Evolutionary conservation across 73 alveolate species (phyloP).

Genomic region (Tetrahymena borealis): DNA sequence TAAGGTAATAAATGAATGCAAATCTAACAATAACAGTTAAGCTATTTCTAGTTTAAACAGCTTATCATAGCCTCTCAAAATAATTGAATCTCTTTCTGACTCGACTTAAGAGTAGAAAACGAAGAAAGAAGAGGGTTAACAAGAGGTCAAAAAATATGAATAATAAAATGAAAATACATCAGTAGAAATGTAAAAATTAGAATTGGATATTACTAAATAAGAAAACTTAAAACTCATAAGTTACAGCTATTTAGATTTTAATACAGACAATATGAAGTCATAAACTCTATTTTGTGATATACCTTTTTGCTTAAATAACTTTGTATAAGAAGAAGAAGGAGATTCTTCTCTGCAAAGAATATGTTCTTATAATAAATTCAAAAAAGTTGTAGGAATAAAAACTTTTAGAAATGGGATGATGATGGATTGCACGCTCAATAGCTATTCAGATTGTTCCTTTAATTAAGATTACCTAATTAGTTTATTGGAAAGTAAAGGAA

Average conservation of each 20-base stretch:
- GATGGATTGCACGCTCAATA: not conserved
- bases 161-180: too few species aligned
- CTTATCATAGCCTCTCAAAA: too few species aligned
- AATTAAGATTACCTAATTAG: not conserved
- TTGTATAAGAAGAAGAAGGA: not conserved
- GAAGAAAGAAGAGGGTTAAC: too few species aligned
- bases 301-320: not conserved
- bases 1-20: too few species aligned
- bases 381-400: not conserved
- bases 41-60: too few species aligned
- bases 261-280: not conserved
- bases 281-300: not conserved
- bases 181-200: too few species aligned
- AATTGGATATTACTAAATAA: not conserved
- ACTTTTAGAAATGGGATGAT: not conserved
- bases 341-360: not conserved
- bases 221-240: not conserved
- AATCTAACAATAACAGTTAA: too few species aligned
- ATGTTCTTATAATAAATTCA: not conserved
- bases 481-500: not conserved
- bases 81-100: too few species aligned
- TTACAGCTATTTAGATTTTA: not conserved
- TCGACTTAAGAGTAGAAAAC: too few species aligned
- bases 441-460: not conserved
- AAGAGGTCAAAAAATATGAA: too few species aligned